phyloP scores from a whole-genome alignment of 305 asterid species.

The Ajuga reptans region DNA sequence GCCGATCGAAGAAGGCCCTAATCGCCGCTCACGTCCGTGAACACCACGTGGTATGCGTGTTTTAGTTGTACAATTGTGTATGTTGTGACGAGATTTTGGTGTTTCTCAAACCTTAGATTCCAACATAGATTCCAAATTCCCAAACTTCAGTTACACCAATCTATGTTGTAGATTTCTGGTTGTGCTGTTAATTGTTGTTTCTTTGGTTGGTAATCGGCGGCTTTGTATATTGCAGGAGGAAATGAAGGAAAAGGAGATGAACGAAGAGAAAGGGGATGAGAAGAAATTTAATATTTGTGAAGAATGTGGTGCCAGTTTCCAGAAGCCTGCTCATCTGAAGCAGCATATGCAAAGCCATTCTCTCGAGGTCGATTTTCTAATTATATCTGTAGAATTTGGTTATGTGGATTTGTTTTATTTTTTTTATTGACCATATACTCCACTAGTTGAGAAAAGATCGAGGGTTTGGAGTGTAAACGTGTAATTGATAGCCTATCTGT shows the following conservation, averaged over 20 bases:
- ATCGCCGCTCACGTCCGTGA: constrained; percentile 54
- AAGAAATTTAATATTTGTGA: constrained; percentile 45
- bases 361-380: constrained; percentile 42
- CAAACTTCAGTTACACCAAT: no score
- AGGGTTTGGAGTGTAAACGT: neutral
- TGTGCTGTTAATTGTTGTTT: neutral
- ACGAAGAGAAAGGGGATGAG: constrained; percentile 19
- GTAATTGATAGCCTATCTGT: neutral
- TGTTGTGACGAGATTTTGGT: neutral
- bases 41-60: constrained; percentile 44
- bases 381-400: neutral
- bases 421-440: neutral
- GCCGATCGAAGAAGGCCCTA: constrained; percentile 74
- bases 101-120: neutral
- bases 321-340: constrained; percentile 75
- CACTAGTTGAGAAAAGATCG: neutral
- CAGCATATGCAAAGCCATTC: constrained; percentile 95
- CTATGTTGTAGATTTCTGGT: neutral
- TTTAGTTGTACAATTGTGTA: neutral
- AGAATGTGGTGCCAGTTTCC: constrained; percentile 61
- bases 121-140: no score
- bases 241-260: constrained; percentile 31
- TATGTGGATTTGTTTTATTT: neutral
- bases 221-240: constrained; percentile 37
- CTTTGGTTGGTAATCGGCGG: neutral